Evolutionary conservation across 2,329 filamentous ascomycete species (phyloP).

Genomic region (Hymenoscyphus infarciens): DNA sequence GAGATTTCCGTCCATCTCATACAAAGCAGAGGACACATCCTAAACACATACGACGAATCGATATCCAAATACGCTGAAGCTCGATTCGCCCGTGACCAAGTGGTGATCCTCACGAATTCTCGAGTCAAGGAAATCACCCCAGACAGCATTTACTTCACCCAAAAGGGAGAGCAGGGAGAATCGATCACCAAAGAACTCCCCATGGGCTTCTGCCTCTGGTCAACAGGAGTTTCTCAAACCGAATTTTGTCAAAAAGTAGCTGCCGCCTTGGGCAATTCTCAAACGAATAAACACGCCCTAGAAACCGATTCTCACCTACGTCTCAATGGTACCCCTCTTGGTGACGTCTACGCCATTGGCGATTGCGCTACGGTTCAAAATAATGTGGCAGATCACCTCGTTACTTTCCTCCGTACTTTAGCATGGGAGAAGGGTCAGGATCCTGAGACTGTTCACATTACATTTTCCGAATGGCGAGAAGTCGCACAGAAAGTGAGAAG

Average conservation of each 20-base stretch:
- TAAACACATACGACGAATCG: constrained; percentile 97
- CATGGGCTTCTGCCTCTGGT: constrained; percentile 96
- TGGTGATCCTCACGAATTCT: constrained; percentile 89
- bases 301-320: constrained; percentile 94
- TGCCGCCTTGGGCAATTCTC: constrained; percentile 67
- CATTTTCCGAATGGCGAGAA: constrained; percentile 82
- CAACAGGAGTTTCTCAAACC: constrained; percentile 87
- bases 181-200: constrained; percentile 87
- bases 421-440: constrained; percentile 92
- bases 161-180: constrained; percentile 70
- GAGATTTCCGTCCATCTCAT: constrained; percentile 98
- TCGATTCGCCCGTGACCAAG: constrained; percentile 83
- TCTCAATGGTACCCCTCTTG: constrained; percentile 80
- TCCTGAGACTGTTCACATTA: constrained; percentile 80
- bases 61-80: constrained; percentile 89
- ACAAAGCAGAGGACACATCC: constrained; percentile 87
- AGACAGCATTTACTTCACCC: constrained; percentile 85
- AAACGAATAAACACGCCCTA: constrained; percentile 86
- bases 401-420: constrained; percentile 82
- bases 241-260: constrained; percentile 75
- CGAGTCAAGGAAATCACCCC: constrained; percentile 82
- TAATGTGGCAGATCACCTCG: constrained; percentile 87
- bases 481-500: constrained; percentile 81
- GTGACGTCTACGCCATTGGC: constrained; percentile 94
- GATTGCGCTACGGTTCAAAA: constrained; percentile 97